Base-by-base conservation (phyloP, 257 asterid genomes). In the Primulina huaijiensis region DNA sequence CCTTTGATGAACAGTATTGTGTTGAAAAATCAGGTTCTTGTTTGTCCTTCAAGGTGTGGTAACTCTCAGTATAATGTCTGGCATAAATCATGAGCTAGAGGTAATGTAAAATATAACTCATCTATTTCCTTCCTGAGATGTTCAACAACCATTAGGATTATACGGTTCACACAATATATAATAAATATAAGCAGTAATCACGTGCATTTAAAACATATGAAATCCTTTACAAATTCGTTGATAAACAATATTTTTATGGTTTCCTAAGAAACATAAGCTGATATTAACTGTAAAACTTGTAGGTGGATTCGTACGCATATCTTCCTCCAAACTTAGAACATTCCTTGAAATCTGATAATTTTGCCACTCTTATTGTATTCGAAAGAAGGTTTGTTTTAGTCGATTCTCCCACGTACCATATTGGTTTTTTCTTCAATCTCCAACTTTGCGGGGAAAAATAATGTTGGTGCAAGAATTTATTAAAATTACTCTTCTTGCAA, bases 251-350 rank as follows among this genome's bases (percentile, higher is more conserved):
- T 38, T 38, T 31, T 14, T 46, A 14, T 46, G 20, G 20, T 46
- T 46, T 11, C 56, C 7, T 4, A 46, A 14, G 20, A 46, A 16
- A 46, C 20, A 14, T 46, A 6, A 2, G 56, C 56, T 16, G 56
- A 16, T 46, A 20, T 46, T 16, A 16, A 14, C 56, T 63, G 4
- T 65, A 64, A 75, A 78, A 38, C 62, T 72, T 82, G 79, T 82
- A 92, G 99, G 97, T 89, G 85, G 97, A 89, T 76, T 91, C 93
- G 7, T 94, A 87, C 75, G 96, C 93, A 68, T 94, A 90, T 80
- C 83, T 94, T 70, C 99, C 97, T 72, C 96, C 97, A 38, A 88
- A 88, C 76, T 76, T 74, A 10, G 80, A 81, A 37, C 96, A 89
- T 77, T 62, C 80, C 8, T 67, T 91, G 71, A 78, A 79, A 33